A percentile compares a stretch with the other conserved stretches of the same genome.
Evolutionary conservation across 371 early-diverging fungal species (phyloP).

Genomic region (Mortierella sp.): DNA sequence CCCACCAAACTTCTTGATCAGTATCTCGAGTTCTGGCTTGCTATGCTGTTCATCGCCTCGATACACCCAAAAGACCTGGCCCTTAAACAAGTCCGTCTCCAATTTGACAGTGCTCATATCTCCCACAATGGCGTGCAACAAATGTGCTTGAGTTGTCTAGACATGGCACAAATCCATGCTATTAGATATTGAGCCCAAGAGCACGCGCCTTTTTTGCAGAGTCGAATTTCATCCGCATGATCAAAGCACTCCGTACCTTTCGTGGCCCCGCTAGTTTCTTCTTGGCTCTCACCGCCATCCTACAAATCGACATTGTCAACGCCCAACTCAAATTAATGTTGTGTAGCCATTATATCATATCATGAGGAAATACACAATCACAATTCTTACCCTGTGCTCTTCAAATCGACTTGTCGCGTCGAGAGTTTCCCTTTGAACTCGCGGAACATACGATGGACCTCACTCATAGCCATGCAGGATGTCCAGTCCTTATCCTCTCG

Average conservation of each 20-base stretch:
- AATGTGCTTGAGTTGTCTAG: conserved; percentile 44
- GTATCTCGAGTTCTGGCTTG: conserved; percentile 66
- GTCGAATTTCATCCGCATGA: conserved; percentile 6
- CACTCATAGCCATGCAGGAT: conserved; percentile 64
- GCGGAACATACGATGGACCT: conserved; percentile 49
- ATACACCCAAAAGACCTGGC: conserved; percentile 67
- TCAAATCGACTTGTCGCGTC: conserved; percentile 12
- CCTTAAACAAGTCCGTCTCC: conserved; percentile 63
- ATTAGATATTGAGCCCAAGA: neutral
- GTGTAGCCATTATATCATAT: no score
- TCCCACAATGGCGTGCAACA: conserved; percentile 57
- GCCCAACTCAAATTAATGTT: no score
- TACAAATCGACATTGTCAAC: neutral
- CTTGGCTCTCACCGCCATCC: conserved; percentile 9
- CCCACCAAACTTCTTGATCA: conserved; percentile 74
- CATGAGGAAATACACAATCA: no score
- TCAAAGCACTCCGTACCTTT: conserved; percentile 17
- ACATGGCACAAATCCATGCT: neutral
- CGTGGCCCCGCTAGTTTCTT: conserved; percentile 23
- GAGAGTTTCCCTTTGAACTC: conserved; percentile 49
- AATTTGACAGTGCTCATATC: conserved; percentile 57
- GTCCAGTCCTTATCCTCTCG: conserved; percentile 74
- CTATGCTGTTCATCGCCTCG: conserved; percentile 53
- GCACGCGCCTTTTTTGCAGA: neutral
- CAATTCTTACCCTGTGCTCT: conserved; percentile 11